Evolutionary conservation across 176 grass and related monocot species (phyloP), one percentile per base, ranked within the genome.

Genomic region (Miscanthus lutarioriparius): DNA sequence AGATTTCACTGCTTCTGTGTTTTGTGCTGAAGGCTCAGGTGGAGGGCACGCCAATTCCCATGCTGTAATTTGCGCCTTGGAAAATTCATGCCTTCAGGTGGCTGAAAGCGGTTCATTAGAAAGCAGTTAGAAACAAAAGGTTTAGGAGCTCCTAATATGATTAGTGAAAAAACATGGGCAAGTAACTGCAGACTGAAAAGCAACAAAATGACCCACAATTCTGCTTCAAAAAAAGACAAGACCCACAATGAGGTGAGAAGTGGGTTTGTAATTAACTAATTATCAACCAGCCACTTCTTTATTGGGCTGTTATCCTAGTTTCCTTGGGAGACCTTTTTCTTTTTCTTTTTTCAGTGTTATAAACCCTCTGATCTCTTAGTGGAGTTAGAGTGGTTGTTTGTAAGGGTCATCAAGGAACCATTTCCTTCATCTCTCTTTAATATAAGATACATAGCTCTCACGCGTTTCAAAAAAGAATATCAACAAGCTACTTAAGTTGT

Each of bases 61-160:
- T 67, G 58, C 68, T 59, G 1, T 74, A 89, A 14, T 89, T 84
- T 47, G 61, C 69, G 10, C 61, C 35, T 4, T 66, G 23, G 76
- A 89, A 45, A 20, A 75, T 80, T 20, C 45, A 10, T 9, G 26
- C 69, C 67, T 89, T 89, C 7, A 89, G 27, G 40, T 89, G 87
- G 28, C 87, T 89, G 76, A n/a, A 84, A 84, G 27, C 28, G 27
- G 35, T 73, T 73, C 25, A 14, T 73, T 27, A 15, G 13, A 73
- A 74, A 84, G 10, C 14, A 44, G 23, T 83, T 72, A 64, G 41
- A 30, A 37, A 43, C 5, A 63, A 62, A 61, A 77, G 20, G 1
- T 16, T 72, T 72, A 43, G 3, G 9, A 73, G 30, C 39, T 63
- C 67, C 28, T 73, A 28, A 10, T 22, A 67, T 54, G 15, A 30